phyloP scores from a whole-genome alignment of 2,329 filamentous ascomycete genomes.

The Neurospora sp. region DNA sequence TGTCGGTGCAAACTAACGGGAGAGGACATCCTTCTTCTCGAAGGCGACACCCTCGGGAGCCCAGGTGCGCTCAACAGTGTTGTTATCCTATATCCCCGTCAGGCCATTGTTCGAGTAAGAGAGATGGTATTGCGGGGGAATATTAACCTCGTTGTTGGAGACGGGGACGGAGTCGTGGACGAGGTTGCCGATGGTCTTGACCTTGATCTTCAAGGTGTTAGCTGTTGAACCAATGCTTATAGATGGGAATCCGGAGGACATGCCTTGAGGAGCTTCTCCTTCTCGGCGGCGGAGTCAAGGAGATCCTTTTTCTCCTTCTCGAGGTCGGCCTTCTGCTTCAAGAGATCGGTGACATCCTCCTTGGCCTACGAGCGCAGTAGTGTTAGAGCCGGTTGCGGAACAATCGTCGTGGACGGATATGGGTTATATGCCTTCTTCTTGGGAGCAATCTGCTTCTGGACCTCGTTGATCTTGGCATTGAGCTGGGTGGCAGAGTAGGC shows the following conservation, averaged over 20 bases:
- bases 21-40: slow-evolving; percentile 69
- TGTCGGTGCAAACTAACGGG: slow-evolving; percentile 32
- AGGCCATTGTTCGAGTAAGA: neutral
- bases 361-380: slow-evolving; percentile 48
- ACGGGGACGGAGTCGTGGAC: slow-evolving; percentile 83
- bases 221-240: neutral
- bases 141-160: slow-evolving; percentile 58
- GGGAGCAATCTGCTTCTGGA: slow-evolving; percentile 80
- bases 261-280: slow-evolving; percentile 59
- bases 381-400: neutral
- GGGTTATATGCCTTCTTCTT: slow-evolving; percentile 66
- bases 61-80: slow-evolving; percentile 68
- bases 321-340: slow-evolving; percentile 66
- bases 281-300: slow-evolving; percentile 63
- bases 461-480: slow-evolving; percentile 73
- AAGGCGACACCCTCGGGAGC: slow-evolving; percentile 63
- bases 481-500: slow-evolving; percentile 50
- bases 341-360: slow-evolving; percentile 72
- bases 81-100: slow-evolving; percentile 53
- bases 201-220: slow-evolving; percentile 55
- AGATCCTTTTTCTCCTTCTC: slow-evolving; percentile 75
- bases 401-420: neutral
- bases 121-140: slow-evolving; percentile 25
- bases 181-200: slow-evolving; percentile 79
- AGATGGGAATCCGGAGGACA: neutral